These are phyloP conservation scores for Henckelia pumila DNA, from an alignment of 257 asterid genomes.

Conservation along the genomic window DNA sequence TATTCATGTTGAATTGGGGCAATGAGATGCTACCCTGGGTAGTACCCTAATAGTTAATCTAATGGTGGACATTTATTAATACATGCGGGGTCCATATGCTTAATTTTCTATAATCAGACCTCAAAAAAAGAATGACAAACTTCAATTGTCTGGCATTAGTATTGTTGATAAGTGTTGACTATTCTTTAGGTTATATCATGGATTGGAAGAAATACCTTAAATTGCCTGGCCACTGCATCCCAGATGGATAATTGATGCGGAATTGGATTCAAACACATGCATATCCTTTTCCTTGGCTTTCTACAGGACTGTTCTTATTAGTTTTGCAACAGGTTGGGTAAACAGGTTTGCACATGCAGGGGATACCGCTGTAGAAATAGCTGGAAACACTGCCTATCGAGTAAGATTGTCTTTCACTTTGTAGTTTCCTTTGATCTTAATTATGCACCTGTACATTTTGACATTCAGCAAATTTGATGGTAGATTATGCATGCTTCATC, in stretches of 20 bases:
- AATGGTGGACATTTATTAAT: too few relatives aligned
- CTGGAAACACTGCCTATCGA: conserved; percentile 81
- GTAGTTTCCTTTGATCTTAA: background rate
- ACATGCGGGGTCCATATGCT: too few relatives aligned
- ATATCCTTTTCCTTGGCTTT: background rate
- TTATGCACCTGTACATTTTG: background rate
- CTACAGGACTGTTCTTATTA: conserved; percentile 19
- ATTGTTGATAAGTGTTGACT: background rate
- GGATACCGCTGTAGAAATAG: conserved; percentile 88
- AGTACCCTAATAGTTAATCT: too few relatives aligned
- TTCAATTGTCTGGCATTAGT: background rate
- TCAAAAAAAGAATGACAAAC: background rate
- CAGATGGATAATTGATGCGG: background rate
- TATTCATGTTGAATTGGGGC: too few relatives aligned
- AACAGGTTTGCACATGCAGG: conserved; percentile 97
- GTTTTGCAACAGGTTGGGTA: conserved; percentile 73
- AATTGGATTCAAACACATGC: background rate
- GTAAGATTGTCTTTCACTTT: conserved; percentile 38
- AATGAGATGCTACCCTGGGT: too few relatives aligned
- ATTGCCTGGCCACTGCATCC: background rate
- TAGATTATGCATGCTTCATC: background rate
- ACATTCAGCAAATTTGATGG: background rate
- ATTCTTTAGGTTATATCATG: background rate
- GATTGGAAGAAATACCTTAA: background rate
- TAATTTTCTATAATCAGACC: background rate